Percentiles rank a stretch among this genome's conserved stretches.
Conservation (phyloP, 352 stramenopile genomes). For the Globisporangium cystogenes region DNA sequence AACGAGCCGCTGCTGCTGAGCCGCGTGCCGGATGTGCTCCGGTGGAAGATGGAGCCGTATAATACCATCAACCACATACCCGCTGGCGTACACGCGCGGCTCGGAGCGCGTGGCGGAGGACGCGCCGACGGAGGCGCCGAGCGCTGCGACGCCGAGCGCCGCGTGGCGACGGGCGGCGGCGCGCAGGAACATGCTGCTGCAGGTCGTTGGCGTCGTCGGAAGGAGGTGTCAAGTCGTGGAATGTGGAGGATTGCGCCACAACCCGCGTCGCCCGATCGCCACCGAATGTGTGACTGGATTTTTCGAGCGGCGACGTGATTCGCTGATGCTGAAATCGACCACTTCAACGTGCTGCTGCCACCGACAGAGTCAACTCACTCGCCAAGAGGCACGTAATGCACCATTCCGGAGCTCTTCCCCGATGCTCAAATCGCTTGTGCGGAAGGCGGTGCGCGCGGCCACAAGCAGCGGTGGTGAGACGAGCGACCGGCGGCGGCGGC, state of each 20-base stretch:
- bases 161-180: constrained; percentile 21
- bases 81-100: constrained; percentile 63
- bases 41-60: too few relatives aligned
- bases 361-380: not conserved
- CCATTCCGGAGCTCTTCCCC: not conserved
- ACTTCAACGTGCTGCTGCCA: constrained; percentile 12
- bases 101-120: constrained; percentile 31
- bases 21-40: too few relatives aligned
- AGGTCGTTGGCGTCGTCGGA: not conserved
- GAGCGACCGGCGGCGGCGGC: not conserved
- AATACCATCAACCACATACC: too few relatives aligned
- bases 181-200: constrained; percentile 36
- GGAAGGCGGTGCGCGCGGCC: constrained; percentile 14
- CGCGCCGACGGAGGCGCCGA: constrained; percentile 27
- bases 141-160: constrained; percentile 27
- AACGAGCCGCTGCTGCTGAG: too few relatives aligned
- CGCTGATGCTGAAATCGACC: constrained; percentile 3
- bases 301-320: not conserved
- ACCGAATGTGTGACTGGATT: constrained; percentile 3
- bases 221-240: not conserved
- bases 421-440: constrained; percentile 30
- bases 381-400: not conserved
- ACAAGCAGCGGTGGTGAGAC: constrained; percentile 7
- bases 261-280: too few relatives aligned
- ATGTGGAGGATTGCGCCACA: not conserved